Conservation (phyloP, 768 basidiomycete species). For the Gautieria morchelliformis region DNA sequence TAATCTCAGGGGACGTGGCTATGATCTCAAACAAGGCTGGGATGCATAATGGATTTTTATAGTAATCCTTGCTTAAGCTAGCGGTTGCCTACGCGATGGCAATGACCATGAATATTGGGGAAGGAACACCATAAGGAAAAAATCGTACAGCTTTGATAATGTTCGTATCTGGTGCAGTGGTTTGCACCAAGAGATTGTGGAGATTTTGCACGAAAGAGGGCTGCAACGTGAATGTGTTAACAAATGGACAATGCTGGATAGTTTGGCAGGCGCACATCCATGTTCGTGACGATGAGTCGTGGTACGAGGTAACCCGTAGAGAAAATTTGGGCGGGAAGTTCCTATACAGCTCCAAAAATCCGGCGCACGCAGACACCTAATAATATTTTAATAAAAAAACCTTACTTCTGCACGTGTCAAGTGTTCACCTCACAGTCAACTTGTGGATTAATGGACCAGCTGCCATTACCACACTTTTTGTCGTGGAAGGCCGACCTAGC, state of each 20-base stretch:
- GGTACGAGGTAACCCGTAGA: constrained; percentile 6
- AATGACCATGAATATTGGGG: constrained; percentile 15
- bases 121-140: constrained; percentile 8
- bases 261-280: constrained; percentile 1
- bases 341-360: neutral
- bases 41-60: constrained; percentile 86
- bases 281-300: constrained; percentile 4
- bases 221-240: neutral
- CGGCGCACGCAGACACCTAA: constrained; percentile 7
- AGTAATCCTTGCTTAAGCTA: constrained; percentile 84
- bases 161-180: constrained; percentile 79
- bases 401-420: too few species aligned
- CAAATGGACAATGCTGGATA: neutral
- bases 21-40: constrained; percentile 83
- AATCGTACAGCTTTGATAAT: constrained; percentile 77
- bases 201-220: constrained; percentile 61
- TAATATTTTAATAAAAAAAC: too few species aligned
- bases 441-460: too few species aligned
- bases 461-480: too few species aligned
- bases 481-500: too few species aligned
- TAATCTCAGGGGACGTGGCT: constrained; percentile 71
- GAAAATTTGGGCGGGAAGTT: constrained; percentile 9
- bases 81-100: constrained; percentile 64
- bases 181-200: constrained; percentile 78
- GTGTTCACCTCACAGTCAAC: too few species aligned